Conservation (phyloP, 148 eudicot genomes). For the Cornus controversa region DNA sequence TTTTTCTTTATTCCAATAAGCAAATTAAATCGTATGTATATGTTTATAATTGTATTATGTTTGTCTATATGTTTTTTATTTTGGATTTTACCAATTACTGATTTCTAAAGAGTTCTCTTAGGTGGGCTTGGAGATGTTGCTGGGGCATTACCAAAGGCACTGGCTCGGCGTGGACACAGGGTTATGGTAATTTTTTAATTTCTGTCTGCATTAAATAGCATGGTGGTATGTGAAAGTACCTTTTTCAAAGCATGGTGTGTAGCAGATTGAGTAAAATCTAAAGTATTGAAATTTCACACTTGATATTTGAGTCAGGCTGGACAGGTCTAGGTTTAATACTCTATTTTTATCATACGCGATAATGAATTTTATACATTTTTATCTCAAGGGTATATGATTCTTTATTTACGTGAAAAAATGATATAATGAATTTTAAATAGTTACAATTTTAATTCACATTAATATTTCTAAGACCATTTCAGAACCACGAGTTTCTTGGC, state of each 20-base stretch:
- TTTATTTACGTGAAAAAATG: not conserved
- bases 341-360: not conserved
- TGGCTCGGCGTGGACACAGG: slow-evolving; percentile 96
- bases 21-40: too few relatives aligned
- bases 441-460: too few relatives aligned
- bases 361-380: not conserved
- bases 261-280: not conserved
- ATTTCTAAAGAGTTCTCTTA: slow-evolving; percentile 33
- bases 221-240: not conserved
- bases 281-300: not conserved
- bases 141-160: slow-evolving; percentile 96
- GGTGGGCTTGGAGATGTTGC: slow-evolving; percentile 99
- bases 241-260: not conserved
- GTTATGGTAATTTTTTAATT: slow-evolving; percentile 74
- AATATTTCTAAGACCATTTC: too few relatives aligned
- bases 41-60: not conserved
- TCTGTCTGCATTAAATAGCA: not conserved
- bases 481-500: not conserved
- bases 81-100: slow-evolving; percentile 8
- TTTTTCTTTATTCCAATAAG: not conserved
- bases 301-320: not conserved
- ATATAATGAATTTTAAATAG: not conserved
- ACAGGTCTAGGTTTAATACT: not conserved
- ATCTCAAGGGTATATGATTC: not conserved
- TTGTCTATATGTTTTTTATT: not conserved